These are phyloP conservation scores for Venustampulla echinocandica DNA, from an alignment of 495 filamentous ascomycete genomes.

Conservation along the genomic window DNA sequence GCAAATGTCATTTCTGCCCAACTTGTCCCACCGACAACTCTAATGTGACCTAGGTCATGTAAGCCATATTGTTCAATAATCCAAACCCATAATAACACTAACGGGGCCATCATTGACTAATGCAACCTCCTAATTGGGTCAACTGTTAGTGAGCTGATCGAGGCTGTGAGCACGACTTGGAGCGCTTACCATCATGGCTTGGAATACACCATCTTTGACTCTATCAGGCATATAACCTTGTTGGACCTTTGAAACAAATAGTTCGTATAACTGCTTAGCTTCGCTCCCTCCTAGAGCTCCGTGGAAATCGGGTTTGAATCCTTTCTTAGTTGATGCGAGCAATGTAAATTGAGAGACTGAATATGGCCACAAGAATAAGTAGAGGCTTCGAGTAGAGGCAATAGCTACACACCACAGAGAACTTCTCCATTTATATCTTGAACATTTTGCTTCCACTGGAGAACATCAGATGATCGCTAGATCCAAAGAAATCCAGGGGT, in stretches of 20 bases:
- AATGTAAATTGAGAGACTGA: conserved; percentile 98
- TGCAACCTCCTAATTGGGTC: conserved; percentile 66
- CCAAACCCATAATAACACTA: conserved; percentile 29
- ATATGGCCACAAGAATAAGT: no score
- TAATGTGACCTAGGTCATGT: conserved; percentile 31
- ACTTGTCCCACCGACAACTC: conserved; percentile 18
- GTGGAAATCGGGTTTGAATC: conserved; percentile 92
- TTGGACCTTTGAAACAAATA: conserved; percentile 70
- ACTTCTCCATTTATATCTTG: conserved; percentile 83
- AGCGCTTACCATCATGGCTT: conserved; percentile 69
- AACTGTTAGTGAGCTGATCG: not conserved
- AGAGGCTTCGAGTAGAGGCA: no score
- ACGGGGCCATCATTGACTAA: conserved; percentile 92
- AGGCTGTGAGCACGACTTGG: not conserved
- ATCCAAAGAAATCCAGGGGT: conserved; percentile 5
- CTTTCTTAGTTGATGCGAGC: conserved; percentile 84
- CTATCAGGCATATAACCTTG: conserved; percentile 62
- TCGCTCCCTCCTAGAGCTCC: conserved; percentile 68
- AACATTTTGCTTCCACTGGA: conserved; percentile 80
- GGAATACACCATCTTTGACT: conserved; percentile 92
- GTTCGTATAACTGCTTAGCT: conserved; percentile 72
- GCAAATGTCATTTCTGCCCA: no score
- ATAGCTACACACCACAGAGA: conserved; percentile 62
- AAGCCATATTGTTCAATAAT: conserved; percentile 1
- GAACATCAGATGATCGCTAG: conserved; percentile 1